Conservation (phyloP, 805 yeast genomes). For the Metschnikowia koreensis region DNA sequence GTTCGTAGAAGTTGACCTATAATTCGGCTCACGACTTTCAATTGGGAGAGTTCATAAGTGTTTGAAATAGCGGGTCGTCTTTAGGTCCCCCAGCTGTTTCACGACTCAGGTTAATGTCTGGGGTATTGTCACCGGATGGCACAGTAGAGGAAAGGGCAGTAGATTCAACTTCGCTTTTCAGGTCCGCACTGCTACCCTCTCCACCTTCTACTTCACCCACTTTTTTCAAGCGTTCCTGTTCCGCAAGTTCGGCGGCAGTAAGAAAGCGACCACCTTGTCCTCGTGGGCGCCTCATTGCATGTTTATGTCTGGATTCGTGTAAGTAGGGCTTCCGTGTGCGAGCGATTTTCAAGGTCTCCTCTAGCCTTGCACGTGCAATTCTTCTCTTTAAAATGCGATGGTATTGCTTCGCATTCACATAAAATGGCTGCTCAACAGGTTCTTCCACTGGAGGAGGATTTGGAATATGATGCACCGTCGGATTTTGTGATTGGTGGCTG, state of each 20-base stretch:
- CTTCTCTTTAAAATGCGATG: slow-evolving; percentile 92
- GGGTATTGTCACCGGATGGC: not conserved
- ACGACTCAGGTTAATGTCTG: not conserved
- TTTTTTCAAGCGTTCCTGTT: slow-evolving; percentile 41
- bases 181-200: slow-evolving; percentile 7
- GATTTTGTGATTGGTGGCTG: slow-evolving; percentile 7
- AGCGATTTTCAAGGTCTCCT: slow-evolving; percentile 82
- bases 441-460: slow-evolving; percentile 12
- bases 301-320: slow-evolving; percentile 97
- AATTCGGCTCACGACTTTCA: not conserved
- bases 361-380: slow-evolving; percentile 88
- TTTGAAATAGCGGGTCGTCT: slow-evolving; percentile 5
- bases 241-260: slow-evolving; percentile 75
- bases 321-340: slow-evolving; percentile 90
- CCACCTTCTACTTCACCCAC: slow-evolving; percentile 30
- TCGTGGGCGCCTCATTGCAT: slow-evolving; percentile 98
- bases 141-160: not conserved
- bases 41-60: slow-evolving; percentile 6
- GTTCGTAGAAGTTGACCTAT: too few relatives aligned
- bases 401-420: slow-evolving; percentile 96
- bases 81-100: not conserved
- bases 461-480: slow-evolving; percentile 11
- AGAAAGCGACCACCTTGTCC: slow-evolving; percentile 98
- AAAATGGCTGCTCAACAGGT: slow-evolving; percentile 80
- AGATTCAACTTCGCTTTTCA: slow-evolving; percentile 4